Conservation (phyloP, 768 basidiomycete species). For the Sporobolomyces roseus region DNA sequence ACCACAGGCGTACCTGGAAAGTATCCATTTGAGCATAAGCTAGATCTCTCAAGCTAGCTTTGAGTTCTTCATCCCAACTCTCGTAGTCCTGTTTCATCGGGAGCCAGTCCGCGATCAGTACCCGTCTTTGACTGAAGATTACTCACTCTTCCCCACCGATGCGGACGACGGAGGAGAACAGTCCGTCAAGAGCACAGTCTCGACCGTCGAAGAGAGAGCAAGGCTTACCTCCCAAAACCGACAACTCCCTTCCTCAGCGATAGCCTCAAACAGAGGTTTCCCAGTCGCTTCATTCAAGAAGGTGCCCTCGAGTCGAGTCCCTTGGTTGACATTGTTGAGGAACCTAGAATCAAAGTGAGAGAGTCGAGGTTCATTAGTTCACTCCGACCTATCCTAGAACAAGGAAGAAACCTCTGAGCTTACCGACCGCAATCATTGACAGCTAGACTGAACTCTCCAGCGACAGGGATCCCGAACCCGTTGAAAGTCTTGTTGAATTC, state of each 20-base stretch:
- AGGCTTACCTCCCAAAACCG: constrained; percentile 57
- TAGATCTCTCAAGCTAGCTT: constrained; percentile 64
- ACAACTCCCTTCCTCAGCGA: constrained; percentile 60
- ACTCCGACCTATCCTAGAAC: too few species aligned
- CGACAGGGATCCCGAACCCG: constrained; percentile 55
- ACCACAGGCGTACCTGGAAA: constrained; percentile 60
- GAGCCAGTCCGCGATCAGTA: too few species aligned
- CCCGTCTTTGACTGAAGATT: too few species aligned
- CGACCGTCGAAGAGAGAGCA: not conserved
- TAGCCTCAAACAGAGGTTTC: constrained; percentile 6
- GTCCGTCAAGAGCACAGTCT: too few species aligned
- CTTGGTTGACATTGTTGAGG: constrained; percentile 54
- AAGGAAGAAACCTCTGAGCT: not conserved
- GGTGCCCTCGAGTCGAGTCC: constrained; percentile 82
- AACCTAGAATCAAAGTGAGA: constrained; percentile 22
- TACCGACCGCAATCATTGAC: constrained; percentile 61
- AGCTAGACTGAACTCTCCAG: constrained; percentile 83
- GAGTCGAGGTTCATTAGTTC: not conserved
- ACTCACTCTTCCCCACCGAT: too few species aligned
- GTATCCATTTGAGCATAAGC: constrained; percentile 88
- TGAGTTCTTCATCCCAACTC: constrained; percentile 62
- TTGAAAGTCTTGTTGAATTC: constrained; percentile 67
- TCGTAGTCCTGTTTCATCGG: constrained; percentile 59
- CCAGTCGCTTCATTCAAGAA: constrained; percentile 22
- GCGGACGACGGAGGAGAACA: too few species aligned